phyloP scores from a whole-genome alignment of 352 stramenopile species.

The Pythium brassicae region DNA sequence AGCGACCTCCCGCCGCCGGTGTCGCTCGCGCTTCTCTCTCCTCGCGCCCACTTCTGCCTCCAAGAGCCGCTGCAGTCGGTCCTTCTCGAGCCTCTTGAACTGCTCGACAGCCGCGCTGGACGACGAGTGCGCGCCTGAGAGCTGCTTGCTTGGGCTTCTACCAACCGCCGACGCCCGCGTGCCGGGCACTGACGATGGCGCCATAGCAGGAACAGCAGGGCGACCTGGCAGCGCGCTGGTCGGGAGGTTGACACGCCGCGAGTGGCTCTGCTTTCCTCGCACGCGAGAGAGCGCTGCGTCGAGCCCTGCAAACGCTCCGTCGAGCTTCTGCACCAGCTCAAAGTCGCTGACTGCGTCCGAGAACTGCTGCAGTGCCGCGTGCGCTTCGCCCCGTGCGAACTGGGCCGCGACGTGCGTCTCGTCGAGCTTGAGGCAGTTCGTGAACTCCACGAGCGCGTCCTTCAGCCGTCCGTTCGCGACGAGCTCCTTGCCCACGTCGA shows the following conservation, averaged over 20 bases:
- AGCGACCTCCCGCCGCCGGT: slow-evolving; percentile 1
- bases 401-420: slow-evolving; percentile 16
- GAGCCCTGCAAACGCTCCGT: slow-evolving; percentile 13
- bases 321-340: slow-evolving; percentile 19
- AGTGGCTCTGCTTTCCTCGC: slow-evolving; percentile 14
- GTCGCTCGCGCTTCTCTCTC: slow-evolving; percentile 9
- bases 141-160: not conserved
- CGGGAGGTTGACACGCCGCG: slow-evolving; percentile 13
- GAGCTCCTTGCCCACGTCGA: slow-evolving; percentile 21
- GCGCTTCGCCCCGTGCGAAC: slow-evolving; percentile 19
- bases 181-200: too few species aligned
- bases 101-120: not conserved
- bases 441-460: slow-evolving; percentile 32
- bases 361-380: slow-evolving; percentile 20
- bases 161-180: not conserved
- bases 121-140: not conserved
- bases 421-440: slow-evolving; percentile 31
- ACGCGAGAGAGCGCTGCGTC: slow-evolving; percentile 18
- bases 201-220: not conserved
- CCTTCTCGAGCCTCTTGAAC: slow-evolving; percentile 20
- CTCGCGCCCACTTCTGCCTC: slow-evolving; percentile 21
- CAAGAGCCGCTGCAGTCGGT: slow-evolving; percentile 26
- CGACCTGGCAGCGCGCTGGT: not conserved
- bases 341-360: slow-evolving; percentile 33
- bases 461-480: slow-evolving; percentile 17